Base-by-base conservation (phyloP, 352 stramenopile genomes). In the Phytopythium kandeliae region DNA sequence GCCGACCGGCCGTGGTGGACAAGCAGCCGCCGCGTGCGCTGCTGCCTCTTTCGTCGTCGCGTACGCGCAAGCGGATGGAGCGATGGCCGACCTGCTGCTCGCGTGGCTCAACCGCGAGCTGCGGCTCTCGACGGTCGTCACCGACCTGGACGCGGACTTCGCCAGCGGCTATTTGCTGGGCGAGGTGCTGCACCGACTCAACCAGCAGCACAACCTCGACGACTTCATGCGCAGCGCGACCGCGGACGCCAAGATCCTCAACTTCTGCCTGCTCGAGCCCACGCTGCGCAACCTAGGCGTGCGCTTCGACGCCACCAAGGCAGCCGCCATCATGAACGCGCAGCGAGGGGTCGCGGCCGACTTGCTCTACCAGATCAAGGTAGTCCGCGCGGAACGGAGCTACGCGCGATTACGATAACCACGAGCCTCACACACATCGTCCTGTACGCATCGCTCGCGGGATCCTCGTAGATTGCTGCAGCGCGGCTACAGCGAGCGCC, bases 351-450 rank as follows among this genome's bases (percentile, higher is more conserved):
- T 64, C 2, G 82, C 79, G 0, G 69, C 72, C 15, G 80, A 86
- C n/a, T 37, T 96, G 34, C 62, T 96, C 13, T 96, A 94, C 62
- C 84, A 96, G 53, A 85, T 96, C 56, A 94, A 93, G 68, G 75
- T 91, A 25, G 22, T 7, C 8, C 34, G 28, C 26, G 26, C 17
- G 1, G 2, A 17, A 37, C 31, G 21, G 15, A 5, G 5, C 12
- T 42, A 15, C 28, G 25, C 22, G 15, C n/a, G 19, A 28, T 25
- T 8, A 5, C 13, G 25, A 7, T 21, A 28, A n/a, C 2, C 15
- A 34, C 11, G 8, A 7, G 10, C 2, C 21, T 35, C 16, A 43
- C 1, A 13, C 35, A 17, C 17, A 22, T 13, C n/a, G n/a, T n/a
- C n/a, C n/a, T n/a, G n/a, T n/a, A n/a, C n/a, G n/a, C n/a, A n/a